Evolutionary conservation across 2,329 filamentous ascomycete genomes (phyloP).

Genomic region (Botryosphaeria dothidea): DNA sequence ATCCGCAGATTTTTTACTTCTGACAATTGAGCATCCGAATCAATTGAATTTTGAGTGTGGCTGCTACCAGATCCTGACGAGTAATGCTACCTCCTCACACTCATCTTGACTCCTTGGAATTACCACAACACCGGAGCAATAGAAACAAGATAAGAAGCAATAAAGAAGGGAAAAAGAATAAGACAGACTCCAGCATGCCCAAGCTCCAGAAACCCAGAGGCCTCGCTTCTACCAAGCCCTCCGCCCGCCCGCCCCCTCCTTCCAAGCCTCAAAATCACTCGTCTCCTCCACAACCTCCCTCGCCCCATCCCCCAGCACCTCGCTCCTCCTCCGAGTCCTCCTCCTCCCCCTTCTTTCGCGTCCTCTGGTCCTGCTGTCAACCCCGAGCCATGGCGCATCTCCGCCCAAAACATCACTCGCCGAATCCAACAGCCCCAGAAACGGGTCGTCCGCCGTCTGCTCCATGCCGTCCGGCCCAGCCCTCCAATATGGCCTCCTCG

Average conservation of each 20-base stretch:
- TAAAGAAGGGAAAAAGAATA: too few relatives aligned
- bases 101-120: too few relatives aligned
- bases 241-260: neutral
- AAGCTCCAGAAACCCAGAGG: neutral
- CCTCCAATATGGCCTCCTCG: neutral
- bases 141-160: too few relatives aligned
- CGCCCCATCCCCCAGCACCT: neutral
- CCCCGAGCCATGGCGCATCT: neutral
- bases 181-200: neutral
- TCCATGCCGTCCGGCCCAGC: neutral
- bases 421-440: neutral
- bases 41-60: too few relatives aligned
- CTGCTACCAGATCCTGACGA: too few relatives aligned
- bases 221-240: neutral
- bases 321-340: neutral
- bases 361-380: too few relatives aligned
- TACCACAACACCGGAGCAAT: too few relatives aligned
- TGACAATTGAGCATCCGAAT: too few relatives aligned
- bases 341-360: neutral
- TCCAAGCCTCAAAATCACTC: neutral
- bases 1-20: neutral
- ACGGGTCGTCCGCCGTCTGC: neutral
- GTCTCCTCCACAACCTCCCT: neutral
- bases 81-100: too few relatives aligned
- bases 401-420: neutral